Base-by-base conservation (phyloP, 805 yeast species). In the Wickerhamiella sorbophila region DNA sequence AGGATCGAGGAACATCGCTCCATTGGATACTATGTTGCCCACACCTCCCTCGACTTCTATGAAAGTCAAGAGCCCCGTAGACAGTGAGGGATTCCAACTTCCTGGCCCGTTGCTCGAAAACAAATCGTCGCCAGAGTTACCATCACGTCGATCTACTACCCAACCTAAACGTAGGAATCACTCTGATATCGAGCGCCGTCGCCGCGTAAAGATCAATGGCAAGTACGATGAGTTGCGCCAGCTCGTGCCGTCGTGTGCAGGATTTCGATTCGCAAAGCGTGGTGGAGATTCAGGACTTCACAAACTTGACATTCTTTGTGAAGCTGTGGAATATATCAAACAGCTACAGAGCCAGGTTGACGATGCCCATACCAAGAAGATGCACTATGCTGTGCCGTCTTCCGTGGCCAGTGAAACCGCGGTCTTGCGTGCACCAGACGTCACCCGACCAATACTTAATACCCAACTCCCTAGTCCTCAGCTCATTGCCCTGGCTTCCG, bases 141-240 rank as follows among this genome's bases (percentile, higher is more conserved):
- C 29, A 17, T 15, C 31, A 9, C n/a, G n/a, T n/a, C n/a, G n/a
- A n/a, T 20, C 31, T 20, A 36, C 19, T 8, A 22, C 31, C 20
- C 29, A 24, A 12, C 31, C 38, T 10, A 39, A 39, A 14, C 35
- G 44, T 3, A 33, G 45, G 15, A 44, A 41, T 14, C 94, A 83
- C 57, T 77, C 86, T 2, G 76, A 79, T 33, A 83, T 83, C 45
- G 94, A 83, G 58, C 79, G 83, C 53, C 72, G 82, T 51, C 67
- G 94, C 50, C 64, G 94, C 46, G 71, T 78, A 40, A 79, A 80
- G 54, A 79, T 83, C 67, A 83, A 83, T 58, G 65, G 86, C 41
- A 91, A 83, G 58, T 83, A 81, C 55, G 91, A 81, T 55, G 84
- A 87, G 1, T 67, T 83, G 48, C 79, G 82, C 55, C 75, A 70